Evolutionary conservation across 192 early-diverging fungal species (phyloP), one percentile per base, ranked within the genome.

Genomic region (Rhizophagus clarus): DNA sequence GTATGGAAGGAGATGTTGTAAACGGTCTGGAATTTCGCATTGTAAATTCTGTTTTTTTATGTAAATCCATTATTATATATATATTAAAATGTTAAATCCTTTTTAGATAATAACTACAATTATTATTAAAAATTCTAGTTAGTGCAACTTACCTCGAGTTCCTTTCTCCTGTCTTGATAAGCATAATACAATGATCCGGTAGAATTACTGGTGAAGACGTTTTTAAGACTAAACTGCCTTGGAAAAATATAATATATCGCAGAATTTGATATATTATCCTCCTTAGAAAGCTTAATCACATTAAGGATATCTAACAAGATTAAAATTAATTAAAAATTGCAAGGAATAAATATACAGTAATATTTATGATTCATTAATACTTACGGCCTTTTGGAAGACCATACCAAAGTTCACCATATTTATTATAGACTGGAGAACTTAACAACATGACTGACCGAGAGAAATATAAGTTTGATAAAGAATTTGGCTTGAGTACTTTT

Each of bases 211-310:
- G n/a, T 45, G 47, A 74, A 74, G 14, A 56, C 72, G 26, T 74
- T 74, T 2, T n/a, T 29, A 12, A 74, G 45, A 4, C 72, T 51
- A 74, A 74, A 74, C n/a, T 74, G 72, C 9, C 31, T 56, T 31
- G 72, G 72, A 51, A 74, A 74, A 32, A 74, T 74, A 31, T 74
- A 9, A 6, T n/a, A 26, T 9, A 29, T 31, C 8, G 60, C 49
- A n/a, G 10, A 6, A 2, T 69, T 32, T 15, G 22, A 15, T 11
- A 66, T 66, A 29, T 28, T 3, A 11, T n/a, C 2, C 1, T 29
- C 3, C 4, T 22, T 40, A 8, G 67, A 69, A 31, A n/a, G 22
- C 20, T 37, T 69, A 9, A 12, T 7, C 6, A 69, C 20, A n/a
- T 69, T 69, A 34, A 69, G 32, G 32, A 69, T 69, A 9, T 69